Percentiles rank a stretch among this genome's conserved stretches.
Conservation (phyloP, 2,329 filamentous ascomycete species). For the Trichoderma koningii region DNA sequence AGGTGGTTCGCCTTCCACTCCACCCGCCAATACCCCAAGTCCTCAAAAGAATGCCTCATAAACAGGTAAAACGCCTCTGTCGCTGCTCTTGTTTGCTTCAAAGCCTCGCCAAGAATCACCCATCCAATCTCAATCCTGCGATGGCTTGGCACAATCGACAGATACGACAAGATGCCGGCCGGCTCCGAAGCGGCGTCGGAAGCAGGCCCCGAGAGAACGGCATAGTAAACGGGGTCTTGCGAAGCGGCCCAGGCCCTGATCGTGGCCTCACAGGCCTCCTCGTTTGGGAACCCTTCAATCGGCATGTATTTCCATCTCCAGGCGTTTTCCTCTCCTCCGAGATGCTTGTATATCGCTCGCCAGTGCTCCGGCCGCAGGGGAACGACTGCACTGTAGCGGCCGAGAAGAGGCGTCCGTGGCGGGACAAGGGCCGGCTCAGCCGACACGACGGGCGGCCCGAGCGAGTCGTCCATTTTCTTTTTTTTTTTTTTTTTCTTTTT, state of each 20-base stretch:
- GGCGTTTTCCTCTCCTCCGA: slow-evolving; percentile 39
- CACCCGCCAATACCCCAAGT: slow-evolving; percentile 56
- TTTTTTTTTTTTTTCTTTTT: too few relatives aligned
- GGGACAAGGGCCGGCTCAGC: slow-evolving; percentile 25
- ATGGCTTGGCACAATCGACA: slow-evolving; percentile 52
- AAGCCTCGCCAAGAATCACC: slow-evolving; percentile 51
- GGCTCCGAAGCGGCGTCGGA: slow-evolving; percentile 37
- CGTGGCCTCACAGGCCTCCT: slow-evolving; percentile 30
- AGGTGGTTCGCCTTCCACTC: slow-evolving; percentile 66
- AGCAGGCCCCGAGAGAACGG: slow-evolving; percentile 43
- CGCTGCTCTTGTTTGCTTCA: slow-evolving; percentile 57
- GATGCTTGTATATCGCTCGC: slow-evolving; percentile 36
- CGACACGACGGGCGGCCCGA: slow-evolving; percentile 21
- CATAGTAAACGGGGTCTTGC: slow-evolving; percentile 47
- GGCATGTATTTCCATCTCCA: slow-evolving; percentile 43
- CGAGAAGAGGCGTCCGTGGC: slow-evolving; percentile 33
- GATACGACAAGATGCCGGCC: slow-evolving; percentile 47
- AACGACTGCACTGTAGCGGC: slow-evolving; percentile 38
- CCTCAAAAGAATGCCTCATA: slow-evolving; percentile 54
- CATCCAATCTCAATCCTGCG: slow-evolving; percentile 59
- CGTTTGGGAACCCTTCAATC: slow-evolving; percentile 31
- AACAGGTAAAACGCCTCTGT: slow-evolving; percentile 62
- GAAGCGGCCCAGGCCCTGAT: slow-evolving; percentile 34
- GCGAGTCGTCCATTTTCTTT: slow-evolving; percentile 5
- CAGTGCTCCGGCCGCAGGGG: slow-evolving; percentile 37